Conservation (phyloP, 176 grass and related monocot species). For the Oropetium thomaeum region DNA sequence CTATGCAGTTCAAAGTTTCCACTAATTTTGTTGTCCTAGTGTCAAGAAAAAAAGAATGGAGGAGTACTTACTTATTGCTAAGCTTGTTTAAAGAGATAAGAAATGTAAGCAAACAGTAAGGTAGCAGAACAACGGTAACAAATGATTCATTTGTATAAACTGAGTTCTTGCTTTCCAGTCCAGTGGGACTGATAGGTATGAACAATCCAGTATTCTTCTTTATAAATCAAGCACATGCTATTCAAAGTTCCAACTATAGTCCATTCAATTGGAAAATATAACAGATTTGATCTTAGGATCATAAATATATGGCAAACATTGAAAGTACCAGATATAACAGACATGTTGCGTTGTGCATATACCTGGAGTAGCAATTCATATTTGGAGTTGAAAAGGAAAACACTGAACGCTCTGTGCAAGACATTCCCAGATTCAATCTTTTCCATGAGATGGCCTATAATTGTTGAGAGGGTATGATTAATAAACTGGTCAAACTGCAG, state of each 20-base stretch:
- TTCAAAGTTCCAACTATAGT: background rate
- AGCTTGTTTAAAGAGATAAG: background rate
- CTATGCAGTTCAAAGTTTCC: too few relatives aligned
- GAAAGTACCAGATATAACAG: background rate
- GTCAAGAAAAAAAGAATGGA: too few relatives aligned
- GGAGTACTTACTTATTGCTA: background rate
- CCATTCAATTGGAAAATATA: background rate
- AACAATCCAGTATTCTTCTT: background rate
- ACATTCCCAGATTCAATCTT: constrained; percentile 78
- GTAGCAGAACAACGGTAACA: background rate
- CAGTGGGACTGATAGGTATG: background rate
- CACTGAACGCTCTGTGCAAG: constrained; percentile 83
- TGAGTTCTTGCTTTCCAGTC: background rate
- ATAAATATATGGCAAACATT: background rate
- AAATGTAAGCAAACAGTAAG: background rate
- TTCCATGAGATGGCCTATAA: constrained; percentile 89
- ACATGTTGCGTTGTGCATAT: constrained; percentile 3
- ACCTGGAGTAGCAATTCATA: constrained; percentile 87
- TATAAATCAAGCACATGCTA: background rate
- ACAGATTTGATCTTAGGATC: background rate
- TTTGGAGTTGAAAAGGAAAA: constrained; percentile 94
- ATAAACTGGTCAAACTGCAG: background rate
- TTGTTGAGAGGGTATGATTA: constrained; percentile 8
- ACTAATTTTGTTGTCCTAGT: too few relatives aligned
- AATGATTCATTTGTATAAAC: constrained; percentile 1